Base-by-base conservation (phyloP, 2,329 filamentous ascomycete genomes). In the Cladobotryum protrusum region DNA sequence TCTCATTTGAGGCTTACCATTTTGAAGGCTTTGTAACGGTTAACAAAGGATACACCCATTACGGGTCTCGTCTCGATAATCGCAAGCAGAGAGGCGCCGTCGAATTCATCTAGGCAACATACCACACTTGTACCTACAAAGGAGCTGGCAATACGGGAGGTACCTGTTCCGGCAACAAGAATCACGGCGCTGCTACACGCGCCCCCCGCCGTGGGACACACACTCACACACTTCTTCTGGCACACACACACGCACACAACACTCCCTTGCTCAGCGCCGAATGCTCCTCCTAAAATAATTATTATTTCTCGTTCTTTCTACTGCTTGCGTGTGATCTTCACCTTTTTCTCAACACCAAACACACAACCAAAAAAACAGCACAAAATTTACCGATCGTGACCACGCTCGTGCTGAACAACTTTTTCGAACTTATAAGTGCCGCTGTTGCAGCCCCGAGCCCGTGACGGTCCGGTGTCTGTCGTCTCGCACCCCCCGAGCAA, bases 401-500 rank as follows among this genome's bases (percentile, higher is more conserved):
- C 24, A 29, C 24, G 2, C 11, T 34, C 35, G 35, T 47, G 29
- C 35, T 50, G 37, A 39, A 46, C 48, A 35, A 42, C 37, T 32
- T 36, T 40, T 32, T 19, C 32, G 43, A 51, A 40, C 44, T 8
- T 29, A 29, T 39, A 19, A 51, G 45, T 43, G 47, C 53, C 47
- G 52, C 49, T 54, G 57, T 56, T 56, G 54, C 54, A 51, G 47
- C 49, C 53, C 53, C 52, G 53, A 60, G 54, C 54, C 57, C 53
- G 62, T 59, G 62, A 61, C 63, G 59, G 61, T 63, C 58, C 59
- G 60, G 57, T 61, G 53, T 50, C 59, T 56, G 60, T 63, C 63
- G 60, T 60, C 59, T 65, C 61, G 59, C 62, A 58, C 56, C 59
- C 56, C 52, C 17, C 59, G 64, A 66, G 60, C 64, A 62, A 61